Base-by-base conservation (phyloP, 2,329 filamentous ascomycete genomes). In the Alternaria longipes region DNA sequence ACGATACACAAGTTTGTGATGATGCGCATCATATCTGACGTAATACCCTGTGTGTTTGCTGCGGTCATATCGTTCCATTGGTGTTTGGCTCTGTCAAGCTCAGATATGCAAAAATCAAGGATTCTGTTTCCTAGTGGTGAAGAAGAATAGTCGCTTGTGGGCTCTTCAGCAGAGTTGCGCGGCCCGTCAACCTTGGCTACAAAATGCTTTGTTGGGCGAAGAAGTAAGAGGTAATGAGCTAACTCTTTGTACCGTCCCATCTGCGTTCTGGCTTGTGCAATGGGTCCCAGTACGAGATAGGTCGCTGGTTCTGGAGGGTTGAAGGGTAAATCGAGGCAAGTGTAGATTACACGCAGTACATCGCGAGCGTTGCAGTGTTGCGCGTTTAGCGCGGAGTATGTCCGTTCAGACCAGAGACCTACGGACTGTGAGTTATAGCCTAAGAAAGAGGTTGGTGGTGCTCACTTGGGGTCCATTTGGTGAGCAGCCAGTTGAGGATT, bases 381-480 rank as follows among this genome's bases (percentile, higher is more conserved):
- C 2, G 89, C 86, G 67, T 90, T 85, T 18, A 87, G 85, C 5
- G 87, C 85, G n/a, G 88, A 86, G 76, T 91, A 92, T 5, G 84
- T 81, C 56, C 86, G 82, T 71, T 97, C 92, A 18, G 82, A 79
- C 64, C 84, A 80, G 3, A 78, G 80, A 68, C 78, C 78, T 80
- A 32, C 14, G 41, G 16, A 36, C n/a, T 50, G 56, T 74, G 24
- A 76, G 61, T 52, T 59, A 50, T 20, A n/a, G 8, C 20, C 20
- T 3, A 2, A 1, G 32, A n/a, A 1, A 32, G 20, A 8, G 11
- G 3, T 11, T 12, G 4, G 16, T 5, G 42, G 30, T 20, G 78
- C 86, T 75, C 82, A 94, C 92, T 89, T 66, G 93, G 91, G 66
- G 89, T 89, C 93, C 94, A 99, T 70, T 86, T 90, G 34, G 89